Conservation (phyloP, 1,139 yeast species). For the Protomyces lactucae-debilis region DNA sequence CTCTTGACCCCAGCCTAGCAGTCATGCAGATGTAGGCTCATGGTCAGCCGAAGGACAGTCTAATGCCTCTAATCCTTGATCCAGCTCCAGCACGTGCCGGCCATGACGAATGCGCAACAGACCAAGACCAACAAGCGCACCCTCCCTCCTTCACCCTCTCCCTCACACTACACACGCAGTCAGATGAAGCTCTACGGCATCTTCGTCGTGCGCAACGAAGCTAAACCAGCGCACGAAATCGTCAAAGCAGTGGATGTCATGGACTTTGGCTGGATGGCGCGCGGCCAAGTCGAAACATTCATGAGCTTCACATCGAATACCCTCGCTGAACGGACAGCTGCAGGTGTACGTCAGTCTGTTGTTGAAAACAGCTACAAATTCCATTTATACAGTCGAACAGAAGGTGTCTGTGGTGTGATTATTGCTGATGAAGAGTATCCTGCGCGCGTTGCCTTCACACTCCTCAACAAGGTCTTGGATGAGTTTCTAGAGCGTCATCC, state of each 20-base stretch:
- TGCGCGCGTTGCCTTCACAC: slow-evolving; percentile 92
- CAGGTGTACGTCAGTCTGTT: slow-evolving; percentile 90
- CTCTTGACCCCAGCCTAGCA: no score
- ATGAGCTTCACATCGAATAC: slow-evolving; percentile 93
- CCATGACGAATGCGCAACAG: no score
- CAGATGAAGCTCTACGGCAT: slow-evolving; percentile 84
- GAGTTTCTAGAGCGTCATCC: slow-evolving; percentile 86
- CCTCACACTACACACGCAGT: no score
- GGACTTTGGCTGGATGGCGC: slow-evolving; percentile 82
- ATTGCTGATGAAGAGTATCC: slow-evolving; percentile 95
- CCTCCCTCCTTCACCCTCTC: no score
- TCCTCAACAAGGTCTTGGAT: slow-evolving; percentile 83
- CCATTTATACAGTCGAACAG: slow-evolving; percentile 84
- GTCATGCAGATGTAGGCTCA: no score
- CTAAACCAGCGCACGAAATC: slow-evolving; percentile 66
- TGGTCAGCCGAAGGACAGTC: no score
- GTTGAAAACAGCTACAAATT: slow-evolving; percentile 70
- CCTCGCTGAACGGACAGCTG: slow-evolving; percentile 76
- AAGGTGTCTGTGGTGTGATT: slow-evolving; percentile 89
- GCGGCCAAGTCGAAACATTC: slow-evolving; percentile 57
- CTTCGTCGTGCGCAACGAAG: slow-evolving; percentile 67
- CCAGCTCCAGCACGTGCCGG: no score
- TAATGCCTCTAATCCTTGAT: no score
- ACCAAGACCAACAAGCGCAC: no score
- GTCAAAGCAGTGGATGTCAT: slow-evolving; percentile 75